Evolutionary conservation across 768 basidiomycete species (phyloP).

Genomic region (Suillus hirtellus): DNA sequence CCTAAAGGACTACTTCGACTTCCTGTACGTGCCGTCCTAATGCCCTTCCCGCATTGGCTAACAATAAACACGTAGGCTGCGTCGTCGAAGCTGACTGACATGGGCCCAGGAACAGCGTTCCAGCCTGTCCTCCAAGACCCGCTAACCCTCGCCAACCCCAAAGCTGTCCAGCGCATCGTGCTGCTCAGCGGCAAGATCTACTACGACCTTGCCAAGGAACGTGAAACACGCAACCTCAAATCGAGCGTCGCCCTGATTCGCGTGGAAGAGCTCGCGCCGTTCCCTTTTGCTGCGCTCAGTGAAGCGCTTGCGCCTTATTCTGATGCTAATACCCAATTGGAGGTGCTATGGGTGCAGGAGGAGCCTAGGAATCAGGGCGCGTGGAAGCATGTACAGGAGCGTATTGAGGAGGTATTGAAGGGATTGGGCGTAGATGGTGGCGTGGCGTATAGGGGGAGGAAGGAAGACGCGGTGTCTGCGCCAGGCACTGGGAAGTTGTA

Average conservation of each 20-base stretch:
- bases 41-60: not conserved
- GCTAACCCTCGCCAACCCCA: slow-evolving; percentile 26
- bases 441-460: slow-evolving; percentile 65
- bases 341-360: slow-evolving; percentile 74
- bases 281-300: slow-evolving; percentile 67
- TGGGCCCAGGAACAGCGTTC: slow-evolving; percentile 62
- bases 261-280: slow-evolving; percentile 86
- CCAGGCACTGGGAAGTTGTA: slow-evolving; percentile 76
- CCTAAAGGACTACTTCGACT: slow-evolving; percentile 84
- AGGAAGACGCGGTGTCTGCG: slow-evolving; percentile 72
- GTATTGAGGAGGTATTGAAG: slow-evolving; percentile 55
- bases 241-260: slow-evolving; percentile 66
- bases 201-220: slow-evolving; percentile 80
- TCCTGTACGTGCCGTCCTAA: slow-evolving; percentile 48
- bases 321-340: slow-evolving; percentile 37
- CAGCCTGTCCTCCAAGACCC: slow-evolving; percentile 63
- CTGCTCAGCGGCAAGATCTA: slow-evolving; percentile 83
- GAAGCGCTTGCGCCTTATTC: slow-evolving; percentile 48
- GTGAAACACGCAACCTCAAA: slow-evolving; percentile 47
- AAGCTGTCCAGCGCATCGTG: slow-evolving; percentile 60
- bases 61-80: slow-evolving; percentile 54
- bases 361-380: slow-evolving; percentile 89
- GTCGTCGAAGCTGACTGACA: slow-evolving; percentile 62
- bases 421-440: slow-evolving; percentile 32
- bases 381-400: slow-evolving; percentile 61